A percentile compares a stretch with the other conserved stretches of the same genome.
phyloP scores from a whole-genome alignment of 805 yeast species.

The Wickerhamomyces pijperi region DNA sequence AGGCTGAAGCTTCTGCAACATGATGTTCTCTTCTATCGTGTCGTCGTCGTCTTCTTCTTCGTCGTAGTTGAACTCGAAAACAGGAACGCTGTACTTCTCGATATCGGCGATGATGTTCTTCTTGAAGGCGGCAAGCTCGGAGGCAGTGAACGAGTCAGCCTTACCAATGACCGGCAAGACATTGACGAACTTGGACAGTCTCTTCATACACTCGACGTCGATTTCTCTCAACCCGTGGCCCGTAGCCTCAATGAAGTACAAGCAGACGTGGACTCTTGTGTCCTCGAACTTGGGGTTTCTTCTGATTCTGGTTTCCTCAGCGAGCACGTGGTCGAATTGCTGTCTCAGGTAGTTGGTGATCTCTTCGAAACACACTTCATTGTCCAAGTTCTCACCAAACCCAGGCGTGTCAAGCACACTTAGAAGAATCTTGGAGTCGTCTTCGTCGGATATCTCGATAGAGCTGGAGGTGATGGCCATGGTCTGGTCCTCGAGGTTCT shows the following conservation, averaged over 20 bases:
- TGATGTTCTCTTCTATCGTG: constrained; percentile 56
- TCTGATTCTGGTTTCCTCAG: constrained; percentile 77
- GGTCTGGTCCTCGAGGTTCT: constrained; percentile 60
- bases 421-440: constrained; percentile 42
- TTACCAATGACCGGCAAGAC: constrained; percentile 61
- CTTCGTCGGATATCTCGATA: constrained; percentile 52
- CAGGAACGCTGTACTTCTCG: constrained; percentile 58
- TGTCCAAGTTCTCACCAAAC: constrained; percentile 64
- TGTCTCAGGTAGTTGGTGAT: constrained; percentile 58
- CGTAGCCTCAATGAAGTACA: constrained; percentile 63
- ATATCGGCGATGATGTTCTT: constrained; percentile 50
- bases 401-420: constrained; percentile 69
- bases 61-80: constrained; percentile 61
- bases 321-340: constrained; percentile 68
- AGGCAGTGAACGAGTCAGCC: constrained; percentile 59
- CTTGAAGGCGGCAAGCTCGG: constrained; percentile 50
- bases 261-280: constrained; percentile 62
- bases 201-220: constrained; percentile 63
- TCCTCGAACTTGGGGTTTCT: constrained; percentile 80
- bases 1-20: constrained; percentile 55
- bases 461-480: constrained; percentile 61
- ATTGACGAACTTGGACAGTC: constrained; percentile 59
- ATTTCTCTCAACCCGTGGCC: constrained; percentile 74
- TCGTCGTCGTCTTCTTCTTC: constrained; percentile 66
- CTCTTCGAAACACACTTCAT: constrained; percentile 53